Percentiles rank a stretch among this genome's conserved stretches.
phyloP scores from a whole-genome alignment of 208 protist species.

The Histomonas meleagridis region DNA sequence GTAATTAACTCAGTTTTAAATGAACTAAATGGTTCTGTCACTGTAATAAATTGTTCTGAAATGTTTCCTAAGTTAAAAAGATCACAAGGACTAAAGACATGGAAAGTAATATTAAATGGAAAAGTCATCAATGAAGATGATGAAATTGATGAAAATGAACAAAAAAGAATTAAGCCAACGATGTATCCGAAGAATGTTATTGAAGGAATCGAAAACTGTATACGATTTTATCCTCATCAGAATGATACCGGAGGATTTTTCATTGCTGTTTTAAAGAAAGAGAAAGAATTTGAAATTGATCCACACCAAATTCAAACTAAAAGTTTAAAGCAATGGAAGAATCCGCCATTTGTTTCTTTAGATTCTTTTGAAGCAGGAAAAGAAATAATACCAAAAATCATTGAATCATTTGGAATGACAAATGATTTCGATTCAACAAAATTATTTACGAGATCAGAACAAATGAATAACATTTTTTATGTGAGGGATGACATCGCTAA shows the following conservation, averaged over 20 bases:
- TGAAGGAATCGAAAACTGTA: constrained; percentile 49
- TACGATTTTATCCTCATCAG: constrained; percentile 56
- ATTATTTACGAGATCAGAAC: not conserved
- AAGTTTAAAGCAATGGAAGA: not conserved
- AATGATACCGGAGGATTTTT: constrained; percentile 64
- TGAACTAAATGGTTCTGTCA: not conserved
- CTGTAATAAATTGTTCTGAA: constrained; percentile 48
- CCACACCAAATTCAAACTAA: not conserved
- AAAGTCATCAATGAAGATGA: not conserved
- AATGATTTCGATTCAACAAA: not conserved
- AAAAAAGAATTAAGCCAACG: not conserved
- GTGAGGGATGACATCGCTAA: not conserved
- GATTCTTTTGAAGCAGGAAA: not conserved
- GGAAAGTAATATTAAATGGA: constrained; percentile 44
- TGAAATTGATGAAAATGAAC: not conserved
- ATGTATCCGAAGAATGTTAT: constrained; percentile 47
- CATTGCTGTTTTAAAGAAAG: constrained; percentile 56
- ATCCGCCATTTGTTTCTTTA: not conserved
- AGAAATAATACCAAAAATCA: not conserved
- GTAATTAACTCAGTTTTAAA: constrained; percentile 52
- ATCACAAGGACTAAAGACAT: constrained; percentile 47
- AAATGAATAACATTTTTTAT: not conserved
- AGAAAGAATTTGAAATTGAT: not conserved
- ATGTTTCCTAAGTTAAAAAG: constrained; percentile 43
- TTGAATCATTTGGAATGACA: not conserved